These are phyloP conservation scores for Trametes punicea DNA, from an alignment of 768 basidiomycete species.

Conservation along the genomic window DNA sequence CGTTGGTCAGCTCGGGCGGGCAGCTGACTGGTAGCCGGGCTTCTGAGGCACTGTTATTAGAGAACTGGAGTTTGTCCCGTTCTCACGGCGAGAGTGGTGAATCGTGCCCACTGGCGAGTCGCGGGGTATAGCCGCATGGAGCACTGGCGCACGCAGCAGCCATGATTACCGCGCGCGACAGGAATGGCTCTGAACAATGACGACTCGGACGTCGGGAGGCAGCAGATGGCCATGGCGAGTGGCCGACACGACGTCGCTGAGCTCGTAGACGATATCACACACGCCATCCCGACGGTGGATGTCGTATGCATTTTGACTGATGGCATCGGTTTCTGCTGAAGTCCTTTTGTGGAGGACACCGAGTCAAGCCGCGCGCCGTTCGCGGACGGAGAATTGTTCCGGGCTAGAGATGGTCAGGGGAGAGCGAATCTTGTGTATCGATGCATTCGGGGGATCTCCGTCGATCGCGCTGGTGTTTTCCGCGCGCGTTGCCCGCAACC, in stretches of 20 bases:
- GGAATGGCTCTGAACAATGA: background rate
- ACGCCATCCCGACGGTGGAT: background rate
- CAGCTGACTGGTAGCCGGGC: background rate
- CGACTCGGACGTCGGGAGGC: background rate
- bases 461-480: background rate
- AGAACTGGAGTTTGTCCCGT: background rate
- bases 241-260: background rate
- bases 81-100: background rate
- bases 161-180: background rate
- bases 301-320: background rate
- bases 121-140: too few relatives aligned
- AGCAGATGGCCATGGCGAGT: background rate
- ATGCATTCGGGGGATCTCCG: background rate
- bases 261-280: background rate
- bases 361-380: background rate
- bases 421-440: background rate
- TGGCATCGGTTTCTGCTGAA: background rate
- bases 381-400: slow-evolving; percentile 11
- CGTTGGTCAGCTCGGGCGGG: background rate
- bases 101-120: background rate
- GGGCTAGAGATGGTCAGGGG: background rate
- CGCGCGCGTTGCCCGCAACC: background rate
- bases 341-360: background rate
- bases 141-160: too few relatives aligned
- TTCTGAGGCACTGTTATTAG: too few relatives aligned